Conservation (phyloP, 2,329 filamentous ascomycete genomes). For the Arthrobotrys sinensis region DNA sequence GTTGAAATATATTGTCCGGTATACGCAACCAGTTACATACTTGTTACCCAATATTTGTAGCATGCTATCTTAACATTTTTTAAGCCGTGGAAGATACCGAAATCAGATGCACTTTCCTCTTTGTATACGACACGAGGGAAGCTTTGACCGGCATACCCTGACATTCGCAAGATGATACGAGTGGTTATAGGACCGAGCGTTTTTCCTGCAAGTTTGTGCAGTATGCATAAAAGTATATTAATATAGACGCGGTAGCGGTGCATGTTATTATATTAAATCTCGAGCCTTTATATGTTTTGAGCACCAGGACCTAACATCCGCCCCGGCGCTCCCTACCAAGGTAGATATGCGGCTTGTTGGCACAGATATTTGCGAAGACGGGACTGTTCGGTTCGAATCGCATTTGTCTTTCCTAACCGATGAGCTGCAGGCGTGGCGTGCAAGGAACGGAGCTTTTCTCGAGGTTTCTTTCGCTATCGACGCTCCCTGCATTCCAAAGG, state of each 20-base stretch:
- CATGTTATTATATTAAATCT: constrained; percentile 32
- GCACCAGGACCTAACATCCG: neutral
- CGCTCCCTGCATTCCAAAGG: neutral
- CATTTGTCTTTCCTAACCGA: constrained; percentile 10
- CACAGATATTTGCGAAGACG: neutral
- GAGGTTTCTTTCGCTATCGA: neutral
- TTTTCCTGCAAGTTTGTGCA: constrained; percentile 7
- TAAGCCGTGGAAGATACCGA: constrained; percentile 2
- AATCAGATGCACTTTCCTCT: constrained; percentile 10
- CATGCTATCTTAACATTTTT: neutral
- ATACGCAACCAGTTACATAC: constrained; percentile 3
- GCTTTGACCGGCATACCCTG: constrained; percentile 18
- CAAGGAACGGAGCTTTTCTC: neutral
- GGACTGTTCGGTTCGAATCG: constrained; percentile 5
- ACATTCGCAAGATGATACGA: constrained; percentile 11
- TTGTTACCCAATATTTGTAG: neutral
- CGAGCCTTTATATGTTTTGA: constrained; percentile 34
- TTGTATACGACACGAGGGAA: constrained; percentile 5
- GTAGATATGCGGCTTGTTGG: neutral
- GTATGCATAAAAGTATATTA: constrained; percentile 7
- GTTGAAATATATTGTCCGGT: constrained; percentile 6
- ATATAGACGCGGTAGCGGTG: constrained; percentile 6
- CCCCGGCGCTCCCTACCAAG: neutral
- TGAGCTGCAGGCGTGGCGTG: constrained; percentile 5
- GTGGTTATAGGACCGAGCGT: constrained; percentile 34